Evolutionary conservation across 306 rosid genomes (phyloP), one percentile per base, ranked within the genome.

Genomic region (Malus sylvestris): DNA sequence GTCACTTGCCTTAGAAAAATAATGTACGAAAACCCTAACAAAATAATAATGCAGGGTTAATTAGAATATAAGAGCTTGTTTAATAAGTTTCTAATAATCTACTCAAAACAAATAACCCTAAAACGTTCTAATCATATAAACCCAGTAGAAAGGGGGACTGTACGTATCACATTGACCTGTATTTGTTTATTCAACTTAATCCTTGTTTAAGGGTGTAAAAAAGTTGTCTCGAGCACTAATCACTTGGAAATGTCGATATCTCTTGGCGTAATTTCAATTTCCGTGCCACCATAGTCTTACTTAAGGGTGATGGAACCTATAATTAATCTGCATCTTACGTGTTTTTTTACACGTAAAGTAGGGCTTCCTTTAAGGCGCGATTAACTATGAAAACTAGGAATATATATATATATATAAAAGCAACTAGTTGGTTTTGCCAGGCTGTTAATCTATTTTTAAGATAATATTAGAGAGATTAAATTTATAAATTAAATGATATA

Each of bases 161-260:
- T 76, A 38, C 42, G 42, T 38, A 81, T 77, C 78, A 72, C 78
- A 45, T 59, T 71, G 68, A 67, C 73, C 55, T 30, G 67, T 29
- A 35, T 68, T 16, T 46, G 6, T 60, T 70, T 63, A 27, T 33
- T 71, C 53, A 13, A 64, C 27, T 64, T 55, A 76, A 69, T 80
- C 87, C 87, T 64, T 44, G 72, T 51, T 73, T 83, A 71, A 65
- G 71, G 14, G 19, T 49, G 19, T 83, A 64, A 83, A 79, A 29
- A 72, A 67, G 70, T 52, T 76, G 79, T 69, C 81, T 38, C 53
- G n/a, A 18, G 63, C 57, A 81, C 16, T 49, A 49, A 14, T 49
- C 53, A 49, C 8, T 49, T 5, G 19, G 53, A 60, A 60, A 60
- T 25, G 32, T 25, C 33, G 27, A 23, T 12, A 60, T 60, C 11